A percentile compares a stretch with the other conserved stretches of the same genome.
phyloP scores from a whole-genome alignment of 495 filamentous ascomycete species.

The Cenococcum geophilum region DNA sequence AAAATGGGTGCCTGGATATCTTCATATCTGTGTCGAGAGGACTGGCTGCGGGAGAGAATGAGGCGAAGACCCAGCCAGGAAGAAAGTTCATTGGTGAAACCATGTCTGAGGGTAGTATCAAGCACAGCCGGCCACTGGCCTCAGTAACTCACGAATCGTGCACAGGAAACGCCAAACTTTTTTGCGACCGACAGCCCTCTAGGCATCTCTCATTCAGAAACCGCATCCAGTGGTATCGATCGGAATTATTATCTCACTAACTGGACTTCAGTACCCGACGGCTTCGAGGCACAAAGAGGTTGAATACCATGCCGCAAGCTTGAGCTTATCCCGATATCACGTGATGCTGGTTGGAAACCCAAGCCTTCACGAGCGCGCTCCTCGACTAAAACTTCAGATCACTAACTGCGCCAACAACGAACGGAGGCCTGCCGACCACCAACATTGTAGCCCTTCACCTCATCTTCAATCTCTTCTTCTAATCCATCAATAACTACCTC shows the following conservation, averaged over 20 bases:
- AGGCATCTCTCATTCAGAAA: neutral
- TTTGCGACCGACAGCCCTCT: neutral
- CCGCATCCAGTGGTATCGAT: neutral
- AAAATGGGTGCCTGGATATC: neutral
- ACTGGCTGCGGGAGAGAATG: neutral
- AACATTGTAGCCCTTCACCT: neutral
- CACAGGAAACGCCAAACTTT: neutral
- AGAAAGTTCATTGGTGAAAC: neutral
- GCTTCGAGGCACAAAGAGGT: no score
- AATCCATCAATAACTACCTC: no score
- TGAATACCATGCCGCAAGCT: neutral
- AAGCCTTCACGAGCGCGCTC: neutral
- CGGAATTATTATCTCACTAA: neutral
- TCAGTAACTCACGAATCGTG: no score
- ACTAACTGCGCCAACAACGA: neutral
- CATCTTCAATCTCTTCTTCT: neutral
- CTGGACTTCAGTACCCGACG: no score
- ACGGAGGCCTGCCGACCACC: neutral
- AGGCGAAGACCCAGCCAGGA: neutral
- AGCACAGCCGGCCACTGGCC: neutral
- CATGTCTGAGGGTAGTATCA: neutral
- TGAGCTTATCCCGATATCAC: neutral
- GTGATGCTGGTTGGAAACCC: neutral
- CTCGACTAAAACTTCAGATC: constrained; percentile 1
- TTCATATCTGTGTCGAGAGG: neutral